Conservation (phyloP, 1,284 basidiomycete species). For the Schizophyllum commune region DNA sequence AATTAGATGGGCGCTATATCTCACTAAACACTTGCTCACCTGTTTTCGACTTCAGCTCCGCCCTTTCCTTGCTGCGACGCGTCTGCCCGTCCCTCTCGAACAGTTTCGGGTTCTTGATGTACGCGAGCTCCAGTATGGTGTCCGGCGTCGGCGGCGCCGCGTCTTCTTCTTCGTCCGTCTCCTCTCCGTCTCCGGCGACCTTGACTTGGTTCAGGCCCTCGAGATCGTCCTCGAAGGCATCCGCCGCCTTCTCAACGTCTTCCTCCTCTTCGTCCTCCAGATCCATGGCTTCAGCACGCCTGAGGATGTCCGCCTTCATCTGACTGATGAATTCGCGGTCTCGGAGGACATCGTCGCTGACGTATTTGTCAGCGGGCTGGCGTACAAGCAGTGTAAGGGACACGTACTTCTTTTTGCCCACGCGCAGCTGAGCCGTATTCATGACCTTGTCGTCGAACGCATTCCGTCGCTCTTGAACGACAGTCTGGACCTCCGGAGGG, state of each 20-base stretch:
- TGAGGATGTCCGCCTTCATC: constrained; percentile 76
- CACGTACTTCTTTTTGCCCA: constrained; percentile 64
- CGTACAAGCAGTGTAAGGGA: constrained; percentile 7
- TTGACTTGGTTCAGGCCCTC: constrained; percentile 35
- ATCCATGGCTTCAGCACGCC: constrained; percentile 65
- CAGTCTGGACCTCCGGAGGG: constrained; percentile 11
- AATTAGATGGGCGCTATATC: neutral
- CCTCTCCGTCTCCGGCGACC: constrained; percentile 54
- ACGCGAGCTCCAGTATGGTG: constrained; percentile 66
- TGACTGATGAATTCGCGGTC: constrained; percentile 61
- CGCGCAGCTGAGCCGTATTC: constrained; percentile 49
- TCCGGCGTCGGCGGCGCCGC: constrained; percentile 34
- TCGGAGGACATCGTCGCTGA: constrained; percentile 41
- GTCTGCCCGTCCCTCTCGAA: constrained; percentile 76
- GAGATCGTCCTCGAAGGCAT: constrained; percentile 43
- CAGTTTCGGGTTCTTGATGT: constrained; percentile 62
- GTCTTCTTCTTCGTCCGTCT: constrained; percentile 33
- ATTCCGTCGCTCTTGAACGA: constrained; percentile 48
- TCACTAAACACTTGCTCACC: constrained; percentile 27
- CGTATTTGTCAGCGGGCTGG: constrained; percentile 3
- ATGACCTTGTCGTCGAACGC: constrained; percentile 66
- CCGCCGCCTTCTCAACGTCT: constrained; percentile 22
- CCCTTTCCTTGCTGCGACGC: constrained; percentile 55
- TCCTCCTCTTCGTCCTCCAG: constrained; percentile 45
- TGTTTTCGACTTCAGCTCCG: constrained; percentile 58